phyloP scores from a whole-genome alignment of 805 yeast genomes.

The Sungouiozyma intestinalis region DNA sequence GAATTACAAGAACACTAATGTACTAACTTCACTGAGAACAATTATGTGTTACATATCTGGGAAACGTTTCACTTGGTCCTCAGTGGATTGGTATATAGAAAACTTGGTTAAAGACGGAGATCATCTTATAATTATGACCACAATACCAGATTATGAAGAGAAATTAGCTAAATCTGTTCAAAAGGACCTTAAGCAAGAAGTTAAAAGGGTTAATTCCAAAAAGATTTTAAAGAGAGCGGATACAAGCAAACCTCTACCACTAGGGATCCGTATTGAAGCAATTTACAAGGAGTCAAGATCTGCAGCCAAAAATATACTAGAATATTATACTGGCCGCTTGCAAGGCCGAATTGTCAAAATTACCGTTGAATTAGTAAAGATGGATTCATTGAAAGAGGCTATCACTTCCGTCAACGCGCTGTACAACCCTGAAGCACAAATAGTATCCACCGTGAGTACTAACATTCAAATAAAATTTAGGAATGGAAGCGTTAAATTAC shows the following conservation, averaged over 20 bases:
- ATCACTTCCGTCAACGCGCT: constrained; percentile 16
- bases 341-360: constrained; percentile 19
- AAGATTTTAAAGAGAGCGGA: neutral
- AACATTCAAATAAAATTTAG: constrained; percentile 28
- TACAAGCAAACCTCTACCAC: constrained; percentile 3
- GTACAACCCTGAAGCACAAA: constrained; percentile 24
- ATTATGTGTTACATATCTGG: constrained; percentile 55
- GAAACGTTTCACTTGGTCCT: constrained; percentile 64
- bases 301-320: constrained; percentile 16
- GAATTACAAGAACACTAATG: constrained; percentile 6
- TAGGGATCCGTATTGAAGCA: constrained; percentile 15
- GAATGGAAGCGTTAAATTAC: constrained; percentile 27
- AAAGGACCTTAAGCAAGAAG: constrained; percentile 6
- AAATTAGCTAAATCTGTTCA: constrained; percentile 6
- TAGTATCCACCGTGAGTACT: constrained; percentile 27
- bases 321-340: constrained; percentile 20
- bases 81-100: constrained; percentile 57
- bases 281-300: constrained; percentile 19
- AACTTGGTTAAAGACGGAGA: constrained; percentile 52
- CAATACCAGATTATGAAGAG: constrained; percentile 32
- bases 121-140: constrained; percentile 46
- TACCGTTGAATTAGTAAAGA: constrained; percentile 25
- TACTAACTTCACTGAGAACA: constrained; percentile 27
- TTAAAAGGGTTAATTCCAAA: constrained; percentile 2
- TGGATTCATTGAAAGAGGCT: constrained; percentile 16